Percentiles rank a stretch among this genome's conserved stretches.
phyloP scores from a whole-genome alignment of 345 rosid genomes.

The Brassica nigra region DNA sequence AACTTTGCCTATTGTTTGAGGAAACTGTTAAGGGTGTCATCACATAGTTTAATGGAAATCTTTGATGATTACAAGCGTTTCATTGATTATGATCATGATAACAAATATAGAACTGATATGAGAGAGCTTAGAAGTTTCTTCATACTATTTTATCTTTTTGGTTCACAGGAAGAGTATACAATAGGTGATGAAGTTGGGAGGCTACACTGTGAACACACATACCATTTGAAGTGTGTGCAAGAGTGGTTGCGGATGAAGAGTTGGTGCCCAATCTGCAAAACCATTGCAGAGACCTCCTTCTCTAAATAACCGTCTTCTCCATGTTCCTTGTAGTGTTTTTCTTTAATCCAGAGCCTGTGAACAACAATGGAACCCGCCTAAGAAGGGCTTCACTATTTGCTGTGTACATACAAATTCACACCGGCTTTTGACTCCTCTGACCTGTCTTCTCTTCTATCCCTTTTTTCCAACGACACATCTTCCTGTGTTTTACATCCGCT shows the following conservation, averaged over 20 bases:
- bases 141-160: constrained; percentile 7
- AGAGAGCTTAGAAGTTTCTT: not conserved
- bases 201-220: constrained; percentile 72
- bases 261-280: constrained; percentile 95
- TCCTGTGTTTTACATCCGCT: constrained; percentile 19
- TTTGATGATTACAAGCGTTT: constrained; percentile 2
- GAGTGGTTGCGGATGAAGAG: constrained; percentile 91
- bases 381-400: constrained; percentile 21
- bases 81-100: constrained; percentile 1
- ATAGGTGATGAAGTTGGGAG: constrained; percentile 76
- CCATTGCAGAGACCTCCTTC: constrained; percentile 54
- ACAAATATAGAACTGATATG: not conserved
- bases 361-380: constrained; percentile 29
- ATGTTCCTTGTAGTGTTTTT: not conserved
- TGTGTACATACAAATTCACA: constrained; percentile 36
- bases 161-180: constrained; percentile 78
- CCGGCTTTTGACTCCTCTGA: not conserved
- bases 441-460: not conserved
- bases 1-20: too few relatives aligned
- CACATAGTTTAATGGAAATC: not conserved
- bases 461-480: not conserved
- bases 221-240: constrained; percentile 65
- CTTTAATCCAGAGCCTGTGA: constrained; percentile 24
- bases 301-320: constrained; percentile 31
- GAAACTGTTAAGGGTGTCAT: not conserved